Conservation (phyloP, 2,329 filamentous ascomycete genomes). For the Epichloe scottii region DNA sequence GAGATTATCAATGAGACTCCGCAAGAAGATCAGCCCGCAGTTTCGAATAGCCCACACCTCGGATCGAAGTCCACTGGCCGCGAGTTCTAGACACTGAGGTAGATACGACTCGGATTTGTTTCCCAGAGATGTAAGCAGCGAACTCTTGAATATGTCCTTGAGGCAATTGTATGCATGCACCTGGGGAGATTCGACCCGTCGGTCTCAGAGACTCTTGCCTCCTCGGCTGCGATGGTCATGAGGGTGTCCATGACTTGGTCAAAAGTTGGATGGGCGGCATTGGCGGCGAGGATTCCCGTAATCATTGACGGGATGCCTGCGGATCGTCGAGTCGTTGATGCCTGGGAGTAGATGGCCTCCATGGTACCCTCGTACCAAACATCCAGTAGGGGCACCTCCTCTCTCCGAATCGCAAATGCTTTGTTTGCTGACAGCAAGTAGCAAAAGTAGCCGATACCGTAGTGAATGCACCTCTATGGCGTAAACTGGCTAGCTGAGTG, state of each 20-base stretch:
- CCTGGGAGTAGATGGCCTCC: conserved; percentile 58
- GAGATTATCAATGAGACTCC: conserved; percentile 69
- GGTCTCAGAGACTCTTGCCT: conserved; percentile 40
- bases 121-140: conserved; percentile 59
- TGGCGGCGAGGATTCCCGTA: conserved; percentile 63
- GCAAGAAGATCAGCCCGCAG: conserved; percentile 78
- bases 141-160: conserved; percentile 82
- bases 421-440: conserved; percentile 58
- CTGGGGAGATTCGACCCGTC: conserved; percentile 65
- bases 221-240: conserved; percentile 42
- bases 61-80: conserved; percentile 65
- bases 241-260: conserved; percentile 51
- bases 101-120: conserved; percentile 63
- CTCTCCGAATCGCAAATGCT: conserved; percentile 27
- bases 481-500: conserved; percentile 65
- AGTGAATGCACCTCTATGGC: conserved; percentile 87
- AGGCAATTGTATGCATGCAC: conserved; percentile 92
- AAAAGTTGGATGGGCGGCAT: conserved; percentile 47
- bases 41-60: conserved; percentile 91
- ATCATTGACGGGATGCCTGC: conserved; percentile 85
- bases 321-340: conserved; percentile 76
- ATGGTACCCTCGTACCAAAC: conserved; percentile 65
- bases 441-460: conserved; percentile 84
- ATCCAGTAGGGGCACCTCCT: conserved; percentile 37
- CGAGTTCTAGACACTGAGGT: conserved; percentile 62